Evolutionary conservation across 2,329 filamentous ascomycete genomes (phyloP).

Genomic region (Colletotrichum lindemuthianum): DNA sequence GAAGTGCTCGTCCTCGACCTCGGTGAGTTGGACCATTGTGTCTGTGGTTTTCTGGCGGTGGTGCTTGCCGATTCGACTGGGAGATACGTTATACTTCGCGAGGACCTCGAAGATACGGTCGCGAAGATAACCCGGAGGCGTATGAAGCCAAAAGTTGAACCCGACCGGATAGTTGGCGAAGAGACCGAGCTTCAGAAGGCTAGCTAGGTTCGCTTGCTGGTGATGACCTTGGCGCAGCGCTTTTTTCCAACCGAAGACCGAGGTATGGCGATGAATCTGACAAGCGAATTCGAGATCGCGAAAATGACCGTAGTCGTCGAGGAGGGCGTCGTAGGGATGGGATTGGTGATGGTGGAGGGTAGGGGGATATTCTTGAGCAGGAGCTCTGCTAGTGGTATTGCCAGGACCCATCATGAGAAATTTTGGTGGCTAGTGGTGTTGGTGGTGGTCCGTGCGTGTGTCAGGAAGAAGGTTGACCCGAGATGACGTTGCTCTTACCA

Average conservation of each 20-base stretch:
- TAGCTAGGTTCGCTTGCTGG: slow-evolving; percentile 14
- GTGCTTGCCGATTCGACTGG: neutral
- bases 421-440: slow-evolving; percentile 32
- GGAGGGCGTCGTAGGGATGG: slow-evolving; percentile 21
- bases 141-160: slow-evolving; percentile 20
- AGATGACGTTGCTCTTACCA: slow-evolving; percentile 18
- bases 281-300: slow-evolving; percentile 17
- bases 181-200: slow-evolving; percentile 23
- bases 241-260: slow-evolving; percentile 20
- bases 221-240: slow-evolving; percentile 19
- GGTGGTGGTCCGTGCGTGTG: slow-evolving; percentile 5
- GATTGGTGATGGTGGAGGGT: slow-evolving; percentile 13
- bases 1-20: slow-evolving; percentile 98
- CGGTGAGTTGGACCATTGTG: slow-evolving; percentile 94
- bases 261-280: slow-evolving; percentile 18
- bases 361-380: slow-evolving; percentile 20
- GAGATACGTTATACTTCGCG: slow-evolving; percentile 3
- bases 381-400: slow-evolving; percentile 24
- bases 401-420: slow-evolving; percentile 34
- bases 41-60: slow-evolving; percentile 21
- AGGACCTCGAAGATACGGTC: slow-evolving; percentile 15
- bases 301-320: slow-evolving; percentile 18
- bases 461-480: slow-evolving; percentile 18
- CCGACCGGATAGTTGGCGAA: slow-evolving; percentile 16
- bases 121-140: slow-evolving; percentile 16